phyloP scores from a whole-genome alignment of 2,329 filamentous ascomycete species.

The Xylariaceae sp. region DNA sequence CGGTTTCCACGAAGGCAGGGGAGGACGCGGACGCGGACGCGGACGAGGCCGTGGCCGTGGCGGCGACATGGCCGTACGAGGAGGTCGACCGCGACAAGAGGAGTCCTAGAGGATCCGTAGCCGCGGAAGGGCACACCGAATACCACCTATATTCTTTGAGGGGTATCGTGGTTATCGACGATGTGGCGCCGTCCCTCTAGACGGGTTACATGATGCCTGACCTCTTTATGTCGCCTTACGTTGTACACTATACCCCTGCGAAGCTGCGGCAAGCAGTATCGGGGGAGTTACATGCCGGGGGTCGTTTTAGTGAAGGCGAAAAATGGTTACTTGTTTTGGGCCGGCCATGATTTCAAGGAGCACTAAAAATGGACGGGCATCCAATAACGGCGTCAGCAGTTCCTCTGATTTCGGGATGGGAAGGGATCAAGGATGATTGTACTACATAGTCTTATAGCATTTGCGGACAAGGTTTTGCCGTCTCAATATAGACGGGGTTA shows the following conservation, averaged over 20 bases:
- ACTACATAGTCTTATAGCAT: constrained; percentile 23
- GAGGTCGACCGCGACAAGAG: constrained; percentile 25
- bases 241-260: constrained; percentile 21
- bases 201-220: constrained; percentile 2
- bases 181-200: constrained; percentile 8
- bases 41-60: constrained; percentile 25
- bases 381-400: constrained; percentile 24
- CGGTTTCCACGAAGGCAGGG: constrained; percentile 26
- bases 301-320: constrained; percentile 15
- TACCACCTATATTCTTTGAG: constrained; percentile 15
- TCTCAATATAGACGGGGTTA: too few relatives aligned
- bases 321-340: constrained; percentile 16
- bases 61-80: constrained; percentile 13
- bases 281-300: constrained; percentile 11
- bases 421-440: constrained; percentile 22
- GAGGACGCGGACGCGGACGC: constrained; percentile 28
- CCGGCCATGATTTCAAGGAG: constrained; percentile 20
- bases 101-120: constrained; percentile 28
- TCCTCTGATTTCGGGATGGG: constrained; percentile 15
- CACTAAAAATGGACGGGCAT: constrained; percentile 15
- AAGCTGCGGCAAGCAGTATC: constrained; percentile 8
- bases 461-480: constrained; percentile 14
- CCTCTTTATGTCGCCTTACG: constrained; percentile 9
- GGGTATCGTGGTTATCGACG: constrained; percentile 8
- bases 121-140: constrained; percentile 17